phyloP scores from a whole-genome alignment of 176 grass and related monocot species.

The Canna indica region DNA sequence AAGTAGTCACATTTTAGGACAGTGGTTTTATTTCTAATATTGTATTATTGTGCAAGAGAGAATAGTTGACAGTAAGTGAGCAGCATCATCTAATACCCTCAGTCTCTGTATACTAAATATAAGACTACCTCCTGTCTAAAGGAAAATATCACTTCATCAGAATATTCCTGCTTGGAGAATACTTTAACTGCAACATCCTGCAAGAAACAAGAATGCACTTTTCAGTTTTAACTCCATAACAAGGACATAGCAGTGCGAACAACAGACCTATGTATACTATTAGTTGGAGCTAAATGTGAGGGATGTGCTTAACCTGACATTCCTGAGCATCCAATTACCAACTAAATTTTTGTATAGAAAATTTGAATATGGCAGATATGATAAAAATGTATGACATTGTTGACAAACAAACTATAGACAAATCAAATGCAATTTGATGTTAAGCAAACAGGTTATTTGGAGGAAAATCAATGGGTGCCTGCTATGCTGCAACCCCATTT shows the following conservation, averaged over 20 bases:
- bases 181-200: slow-evolving; percentile 99
- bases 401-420: slow-evolving; percentile 3
- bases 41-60: background rate
- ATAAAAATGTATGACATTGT: background rate
- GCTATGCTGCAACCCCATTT: background rate
- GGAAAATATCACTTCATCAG: slow-evolving; percentile 70
- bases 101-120: background rate
- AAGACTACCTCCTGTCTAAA: slow-evolving; percentile 85
- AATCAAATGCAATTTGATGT: background rate
- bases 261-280: background rate
- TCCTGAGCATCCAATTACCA: background rate
- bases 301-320: background rate
- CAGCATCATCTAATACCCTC: background rate
- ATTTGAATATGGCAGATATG: background rate
- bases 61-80: background rate
- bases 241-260: background rate
- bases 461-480: too few species aligned
- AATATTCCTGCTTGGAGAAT: slow-evolving; percentile 97
- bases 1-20: too few species aligned
- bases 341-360: background rate
- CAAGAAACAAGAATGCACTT: background rate
- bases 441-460: background rate
- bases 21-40: too few species aligned
- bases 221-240: background rate
- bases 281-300: background rate